Evolutionary conservation across 2,329 filamentous ascomycete species (phyloP).

Genomic region (Paecilomyces fulvus): DNA sequence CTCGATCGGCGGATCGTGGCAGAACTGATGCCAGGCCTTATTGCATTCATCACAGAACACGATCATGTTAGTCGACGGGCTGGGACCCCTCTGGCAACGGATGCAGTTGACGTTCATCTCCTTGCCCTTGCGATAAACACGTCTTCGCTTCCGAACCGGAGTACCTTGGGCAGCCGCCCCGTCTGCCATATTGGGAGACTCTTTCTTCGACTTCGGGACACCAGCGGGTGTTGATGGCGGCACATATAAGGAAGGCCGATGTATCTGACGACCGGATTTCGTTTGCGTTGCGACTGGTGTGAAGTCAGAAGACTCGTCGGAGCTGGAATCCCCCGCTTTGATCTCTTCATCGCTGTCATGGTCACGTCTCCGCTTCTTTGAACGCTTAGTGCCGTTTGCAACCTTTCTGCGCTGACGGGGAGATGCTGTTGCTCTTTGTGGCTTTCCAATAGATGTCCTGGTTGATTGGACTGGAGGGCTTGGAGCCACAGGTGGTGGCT

Average conservation of each 20-base stretch:
- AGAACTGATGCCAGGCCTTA: constrained; percentile 70
- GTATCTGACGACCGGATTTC: constrained; percentile 66
- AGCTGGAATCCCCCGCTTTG: constrained; percentile 27
- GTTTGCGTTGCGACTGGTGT: constrained; percentile 57
- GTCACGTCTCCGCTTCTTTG: constrained; percentile 16
- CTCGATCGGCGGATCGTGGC: constrained; percentile 68
- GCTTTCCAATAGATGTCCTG: constrained; percentile 1
- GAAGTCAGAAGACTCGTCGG: constrained; percentile 36
- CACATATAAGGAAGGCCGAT: constrained; percentile 55
- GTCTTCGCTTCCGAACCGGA: constrained; percentile 49
- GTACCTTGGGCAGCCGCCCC: constrained; percentile 8
- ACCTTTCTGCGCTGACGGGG: constrained; percentile 11
- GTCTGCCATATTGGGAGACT: constrained; percentile 5
- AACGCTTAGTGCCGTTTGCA: constrained; percentile 8
- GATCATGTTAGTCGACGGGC: constrained; percentile 66
- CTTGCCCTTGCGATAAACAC: constrained; percentile 38
- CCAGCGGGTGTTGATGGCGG: constrained; percentile 33
- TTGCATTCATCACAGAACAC: constrained; percentile 82
- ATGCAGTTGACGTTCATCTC: constrained; percentile 51
- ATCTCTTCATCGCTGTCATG: constrained; percentile 24
- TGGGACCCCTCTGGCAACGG: constrained; percentile 63
- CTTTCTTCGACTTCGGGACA: constrained; percentile 9
- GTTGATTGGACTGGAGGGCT: constrained; percentile 2
- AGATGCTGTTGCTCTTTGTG: constrained; percentile 6
- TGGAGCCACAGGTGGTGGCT: constrained; percentile 1